Base-by-base conservation (phyloP, 345 rosid species). In the Aegle marmelos region DNA sequence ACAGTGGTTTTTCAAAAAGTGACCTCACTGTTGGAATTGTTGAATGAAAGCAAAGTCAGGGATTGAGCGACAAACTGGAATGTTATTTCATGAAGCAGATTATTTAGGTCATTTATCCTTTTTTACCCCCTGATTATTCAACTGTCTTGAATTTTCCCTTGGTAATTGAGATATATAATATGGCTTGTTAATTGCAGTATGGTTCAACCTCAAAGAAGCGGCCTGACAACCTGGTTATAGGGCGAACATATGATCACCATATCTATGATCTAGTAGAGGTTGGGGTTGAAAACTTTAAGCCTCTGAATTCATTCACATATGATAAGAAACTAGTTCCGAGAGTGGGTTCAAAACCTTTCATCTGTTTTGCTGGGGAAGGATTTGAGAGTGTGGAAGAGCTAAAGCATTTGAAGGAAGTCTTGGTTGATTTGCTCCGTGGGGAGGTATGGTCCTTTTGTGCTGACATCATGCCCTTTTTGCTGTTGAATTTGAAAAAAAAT, bases 151-250 rank as follows among this genome's bases (percentile, higher is more conserved):
- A 58, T 9, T 27, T 70, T 33, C 9, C 66, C 71, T 16, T 10
- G 21, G 17, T 7, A 4, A 19, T 69, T 45, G 27, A 27, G 24
- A 53, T 76, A n/a, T 66, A 14, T 8, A 67, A 6, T 73, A 5
- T 74, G 41, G 19, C 31, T 41, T 54, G 19, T 72, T 8, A 73
- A 82, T 75, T 79, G 86, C 88, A 94, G 98, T 94, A 85, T 83
- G 99, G 97, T 37, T 92, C 97, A 45, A 94, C 93, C 80, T 73
- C 98, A 25, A 96, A 92, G 93, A 96, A 96, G 82, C 88, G 98
- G 36, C 98, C 99, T 22, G 84, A 94, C 81, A 96, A 94, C 84
- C 93, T 96, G 65, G 87, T 96, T 33, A 83, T 96, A 19, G 98
- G 99, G 37, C 78, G 98, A 79, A 96, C 86, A 45, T 96, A 90